Percentiles rank a stretch among this genome's conserved stretches.
These are phyloP conservation scores for Cryptosporidium ryanae DNA, from an alignment of 169 alveolate species.

Conservation along the genomic window DNA sequence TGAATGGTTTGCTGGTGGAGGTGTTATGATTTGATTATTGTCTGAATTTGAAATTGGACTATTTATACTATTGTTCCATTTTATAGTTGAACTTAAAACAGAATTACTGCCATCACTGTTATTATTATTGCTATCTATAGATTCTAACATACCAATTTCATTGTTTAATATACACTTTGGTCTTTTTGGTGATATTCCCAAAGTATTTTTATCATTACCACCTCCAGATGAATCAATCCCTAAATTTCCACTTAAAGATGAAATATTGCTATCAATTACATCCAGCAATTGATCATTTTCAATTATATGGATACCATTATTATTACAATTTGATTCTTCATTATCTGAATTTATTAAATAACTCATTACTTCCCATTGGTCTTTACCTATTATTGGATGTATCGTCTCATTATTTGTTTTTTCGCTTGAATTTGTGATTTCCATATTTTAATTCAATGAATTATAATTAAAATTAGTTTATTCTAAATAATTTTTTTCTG, in stretches of 20 bases:
- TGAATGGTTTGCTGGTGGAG: constrained; percentile 60
- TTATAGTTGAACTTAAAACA: constrained; percentile 3
- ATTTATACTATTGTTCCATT: constrained; percentile 12
- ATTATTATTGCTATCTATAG: no score
- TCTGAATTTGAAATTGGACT: constrained; percentile 20
- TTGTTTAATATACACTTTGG: constrained; percentile 21
- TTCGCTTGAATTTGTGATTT: constrained; percentile 10
- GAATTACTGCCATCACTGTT: background rate
- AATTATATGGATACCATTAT: background rate
- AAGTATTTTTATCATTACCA: background rate
- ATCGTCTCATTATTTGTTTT: constrained; percentile 18
- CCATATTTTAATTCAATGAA: constrained; percentile 24
- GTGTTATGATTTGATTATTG: constrained; percentile 41
- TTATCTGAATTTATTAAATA: constrained; percentile 7
- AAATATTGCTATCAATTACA: background rate
- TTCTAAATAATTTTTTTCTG: constrained; percentile 26
- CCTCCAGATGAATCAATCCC: constrained; percentile 3
- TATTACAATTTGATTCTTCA: background rate
- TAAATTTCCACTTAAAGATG: constrained; percentile 6
- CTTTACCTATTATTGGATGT: constrained; percentile 52
- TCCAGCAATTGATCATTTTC: constrained; percentile 2
- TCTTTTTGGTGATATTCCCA: constrained; percentile 61
- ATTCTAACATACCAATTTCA: background rate
- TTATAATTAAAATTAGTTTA: constrained; percentile 9
- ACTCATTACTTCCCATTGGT: constrained; percentile 40